A percentile compares a stretch with the other conserved stretches of the same genome.
These are phyloP conservation scores for Komagataella kurtzmanii DNA, from an alignment of 805 yeast species.

Conservation along the genomic window DNA sequence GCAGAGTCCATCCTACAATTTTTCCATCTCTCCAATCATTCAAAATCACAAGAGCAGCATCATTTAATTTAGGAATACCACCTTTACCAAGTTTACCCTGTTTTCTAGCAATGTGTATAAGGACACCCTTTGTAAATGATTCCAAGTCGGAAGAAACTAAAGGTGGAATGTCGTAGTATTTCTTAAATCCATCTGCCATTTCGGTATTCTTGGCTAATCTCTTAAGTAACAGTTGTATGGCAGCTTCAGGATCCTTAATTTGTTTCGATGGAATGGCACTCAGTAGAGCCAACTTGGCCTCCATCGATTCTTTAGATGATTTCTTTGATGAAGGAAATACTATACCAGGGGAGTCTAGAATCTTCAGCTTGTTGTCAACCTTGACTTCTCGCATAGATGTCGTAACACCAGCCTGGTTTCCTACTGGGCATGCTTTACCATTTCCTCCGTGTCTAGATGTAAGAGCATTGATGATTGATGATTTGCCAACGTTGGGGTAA, in stretches of 20 bases:
- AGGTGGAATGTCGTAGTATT: conserved; percentile 69
- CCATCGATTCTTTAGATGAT: conserved; percentile 46
- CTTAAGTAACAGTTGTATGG: conserved; percentile 64
- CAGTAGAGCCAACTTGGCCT: conserved; percentile 79
- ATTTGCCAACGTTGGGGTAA: conserved; percentile 94
- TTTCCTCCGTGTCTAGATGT: conserved; percentile 67
- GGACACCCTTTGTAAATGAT: conserved; percentile 71
- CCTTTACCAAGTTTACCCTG: conserved; percentile 89
- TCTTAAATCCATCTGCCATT: conserved; percentile 66
- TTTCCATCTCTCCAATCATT: conserved; percentile 98
- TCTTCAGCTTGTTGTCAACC: conserved; percentile 76
- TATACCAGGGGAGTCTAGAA: conserved; percentile 94
- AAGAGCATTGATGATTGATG: conserved; percentile 84
- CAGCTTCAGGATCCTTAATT: conserved; percentile 73
- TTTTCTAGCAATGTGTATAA: conserved; percentile 86
- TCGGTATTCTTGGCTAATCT: conserved; percentile 60
- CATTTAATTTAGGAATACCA: conserved; percentile 79
- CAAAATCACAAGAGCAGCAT: conserved; percentile 73
- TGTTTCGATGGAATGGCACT: conserved; percentile 85
- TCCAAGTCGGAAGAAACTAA: conserved; percentile 59
- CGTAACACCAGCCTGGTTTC: conserved; percentile 96
- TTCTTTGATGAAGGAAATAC: conserved; percentile 61
- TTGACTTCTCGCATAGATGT: conserved; percentile 86
- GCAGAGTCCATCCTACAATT: conserved; percentile 80
- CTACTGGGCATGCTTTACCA: conserved; percentile 82